Evolutionary conservation across 1,284 basidiomycete species (phyloP).

Genomic region (Leccinum pallidistipes): DNA sequence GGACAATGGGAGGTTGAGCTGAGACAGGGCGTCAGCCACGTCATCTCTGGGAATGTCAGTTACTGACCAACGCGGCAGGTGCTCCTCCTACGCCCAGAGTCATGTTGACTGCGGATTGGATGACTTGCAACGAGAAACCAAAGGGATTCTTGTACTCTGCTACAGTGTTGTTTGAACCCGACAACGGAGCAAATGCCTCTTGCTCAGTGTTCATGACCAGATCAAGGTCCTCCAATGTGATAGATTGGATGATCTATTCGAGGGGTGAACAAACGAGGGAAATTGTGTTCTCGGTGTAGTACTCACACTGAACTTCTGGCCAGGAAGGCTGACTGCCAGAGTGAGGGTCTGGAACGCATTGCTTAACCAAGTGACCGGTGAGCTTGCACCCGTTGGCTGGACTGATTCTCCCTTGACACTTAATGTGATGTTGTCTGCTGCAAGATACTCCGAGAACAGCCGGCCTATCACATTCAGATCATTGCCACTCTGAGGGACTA

Average conservation of each 20-base stretch:
- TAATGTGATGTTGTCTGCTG: conserved; percentile 66
- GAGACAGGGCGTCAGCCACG: conserved; percentile 6
- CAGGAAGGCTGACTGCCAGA: conserved; percentile 64
- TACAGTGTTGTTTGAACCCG: conserved; percentile 59
- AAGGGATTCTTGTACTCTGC: conserved; percentile 79
- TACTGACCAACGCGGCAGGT: conserved; percentile 55
- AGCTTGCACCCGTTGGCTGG: conserved; percentile 52
- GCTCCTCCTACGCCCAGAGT: conserved; percentile 48
- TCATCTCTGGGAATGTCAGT: neutral
- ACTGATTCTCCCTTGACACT: conserved; percentile 62
- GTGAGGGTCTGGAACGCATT: conserved; percentile 69
- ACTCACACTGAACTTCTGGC: conserved; percentile 55
- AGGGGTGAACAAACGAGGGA: neutral
- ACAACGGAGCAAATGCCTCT: conserved; percentile 58
- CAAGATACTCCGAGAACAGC: conserved; percentile 69
- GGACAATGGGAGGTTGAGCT: conserved; percentile 58
- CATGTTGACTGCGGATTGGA: conserved; percentile 57
- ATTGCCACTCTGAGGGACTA: conserved; percentile 59
- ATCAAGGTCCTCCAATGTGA: conserved; percentile 61
- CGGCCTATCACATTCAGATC: conserved; percentile 57
- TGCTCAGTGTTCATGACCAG: conserved; percentile 52
- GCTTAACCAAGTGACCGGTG: conserved; percentile 64
- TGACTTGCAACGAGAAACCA: conserved; percentile 70
- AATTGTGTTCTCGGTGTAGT: neutral
- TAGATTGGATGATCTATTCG: conserved; percentile 63